Evolutionary conservation across 139 green algal species (phyloP).

Genomic region (Trebouxia sp.): DNA sequence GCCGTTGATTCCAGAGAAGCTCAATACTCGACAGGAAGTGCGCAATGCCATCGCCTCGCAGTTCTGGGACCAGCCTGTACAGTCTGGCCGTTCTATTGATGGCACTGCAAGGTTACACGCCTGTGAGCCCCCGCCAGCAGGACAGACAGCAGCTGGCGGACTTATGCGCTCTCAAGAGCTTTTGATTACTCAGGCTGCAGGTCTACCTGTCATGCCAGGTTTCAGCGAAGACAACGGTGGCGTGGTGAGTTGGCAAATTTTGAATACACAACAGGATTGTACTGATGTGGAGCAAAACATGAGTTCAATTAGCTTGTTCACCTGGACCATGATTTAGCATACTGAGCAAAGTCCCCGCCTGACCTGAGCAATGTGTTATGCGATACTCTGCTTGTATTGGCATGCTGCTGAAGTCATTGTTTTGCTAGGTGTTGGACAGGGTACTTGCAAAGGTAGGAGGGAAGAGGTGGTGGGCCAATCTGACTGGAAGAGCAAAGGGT

Average conservation of each 20-base stretch:
- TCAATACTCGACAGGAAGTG: conserved; percentile 44
- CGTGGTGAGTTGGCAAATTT: conserved; percentile 52
- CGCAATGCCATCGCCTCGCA: conserved; percentile 55
- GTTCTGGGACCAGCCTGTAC: conserved; percentile 66
- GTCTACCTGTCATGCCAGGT: conserved; percentile 59
- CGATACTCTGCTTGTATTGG: too few relatives aligned
- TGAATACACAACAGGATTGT: too few relatives aligned
- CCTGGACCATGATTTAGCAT: too few relatives aligned
- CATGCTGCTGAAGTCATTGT: too few relatives aligned
- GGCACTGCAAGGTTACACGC: conserved; percentile 47
- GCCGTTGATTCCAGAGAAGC: conserved; percentile 66
- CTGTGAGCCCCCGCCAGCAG: conserved; percentile 63
- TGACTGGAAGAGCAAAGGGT: conserved; percentile 53
- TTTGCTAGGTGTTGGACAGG: conserved; percentile 71
- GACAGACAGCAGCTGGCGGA: conserved; percentile 52
- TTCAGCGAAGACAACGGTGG: conserved; percentile 59
- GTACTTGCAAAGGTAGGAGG: conserved; percentile 56
- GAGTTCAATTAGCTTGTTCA: too few relatives aligned
- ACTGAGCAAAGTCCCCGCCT: too few relatives aligned
- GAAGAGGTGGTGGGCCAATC: conserved; percentile 62
- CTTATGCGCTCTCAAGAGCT: conserved; percentile 70
- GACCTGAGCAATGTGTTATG: too few relatives aligned
- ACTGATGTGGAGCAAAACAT: too few relatives aligned
- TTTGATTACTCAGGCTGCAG: conserved; percentile 62
- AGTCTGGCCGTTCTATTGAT: conserved; percentile 46